Evolutionary conservation across 352 stramenopile species (phyloP), one percentile per base, ranked within the genome.

Genomic region (Pythium apleroticum): DNA sequence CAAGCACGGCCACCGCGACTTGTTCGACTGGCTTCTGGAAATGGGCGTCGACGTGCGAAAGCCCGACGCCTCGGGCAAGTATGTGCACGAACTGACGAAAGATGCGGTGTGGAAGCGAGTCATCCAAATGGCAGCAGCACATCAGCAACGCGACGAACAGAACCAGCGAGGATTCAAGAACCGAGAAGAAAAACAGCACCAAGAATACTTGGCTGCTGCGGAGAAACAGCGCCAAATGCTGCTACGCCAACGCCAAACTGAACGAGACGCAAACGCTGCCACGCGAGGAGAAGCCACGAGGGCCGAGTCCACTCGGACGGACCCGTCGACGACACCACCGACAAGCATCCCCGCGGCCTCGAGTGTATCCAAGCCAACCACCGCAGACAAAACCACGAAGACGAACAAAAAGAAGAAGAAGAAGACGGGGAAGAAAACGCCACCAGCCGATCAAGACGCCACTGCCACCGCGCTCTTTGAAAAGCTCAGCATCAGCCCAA

Each of bases 61-160:
- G n/a, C 50, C 27, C 6, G 22, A 63, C 15, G 57, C 50, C 5
- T 25, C 22, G 1, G 63, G 63, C 10, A 70, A 52, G 52, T 43
- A 45, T n/a, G 63, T 58, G 15, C 17, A 60, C 49, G 63, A 65
- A 10, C 25, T 57, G 6, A 65, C 63, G 14, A 52, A 25, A 1
- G 52, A 65, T 25, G 22, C 4, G 1, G 20, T 11, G 24, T 65
- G 55, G 63, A 65, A 70, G 39, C 50, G 56, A 0, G 22, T 50
- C 20, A 50, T 68, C 11, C 15, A 9, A 46, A 1, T 22, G 4
- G 37, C 37, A 4, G 37, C 19, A 2, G 17, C 37, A 15, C 37
- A 46, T 46, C 37, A 46, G 17, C 37, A 46, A 9, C 37, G 14
- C 17, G 37, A 46, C 9, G 37, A 46, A 8, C 3, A 20, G 15